Percentiles rank a stretch among this genome's conserved stretches.
phyloP scores from a whole-genome alignment of 2,329 filamentous ascomycete genomes.

The Fusarium brevicatenulatum region DNA sequence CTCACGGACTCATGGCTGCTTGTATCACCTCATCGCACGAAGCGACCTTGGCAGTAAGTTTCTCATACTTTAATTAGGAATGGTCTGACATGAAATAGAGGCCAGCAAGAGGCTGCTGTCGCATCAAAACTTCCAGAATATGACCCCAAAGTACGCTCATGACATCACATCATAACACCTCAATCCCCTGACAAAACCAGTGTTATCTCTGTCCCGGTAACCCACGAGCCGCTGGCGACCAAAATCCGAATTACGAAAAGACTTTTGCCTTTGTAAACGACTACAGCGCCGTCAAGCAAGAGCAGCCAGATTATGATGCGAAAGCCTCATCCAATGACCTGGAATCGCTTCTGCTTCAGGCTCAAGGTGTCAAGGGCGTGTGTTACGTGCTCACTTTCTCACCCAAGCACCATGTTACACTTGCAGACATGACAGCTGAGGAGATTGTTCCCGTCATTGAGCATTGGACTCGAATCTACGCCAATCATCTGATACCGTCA shows the following conservation, averaged over 20 bases:
- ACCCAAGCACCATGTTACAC: slow-evolving; percentile 86
- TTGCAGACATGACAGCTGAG: slow-evolving; percentile 83
- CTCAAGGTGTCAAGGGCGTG: slow-evolving; percentile 88
- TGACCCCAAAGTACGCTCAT: slow-evolving; percentile 71
- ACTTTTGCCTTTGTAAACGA: slow-evolving; percentile 98
- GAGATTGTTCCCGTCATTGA: slow-evolving; percentile 86
- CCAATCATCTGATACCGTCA: slow-evolving; percentile 77
- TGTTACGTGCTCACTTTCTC: slow-evolving; percentile 98
- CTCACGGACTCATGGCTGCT: slow-evolving; percentile 91
- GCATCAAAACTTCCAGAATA: slow-evolving; percentile 79
- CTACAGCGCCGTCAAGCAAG: slow-evolving; percentile 95
- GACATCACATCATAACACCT: slow-evolving; percentile 3
- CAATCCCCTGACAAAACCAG: slow-evolving; percentile 51
- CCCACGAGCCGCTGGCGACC: slow-evolving; percentile 84
- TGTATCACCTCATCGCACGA: slow-evolving; percentile 95
- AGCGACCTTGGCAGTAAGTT: slow-evolving; percentile 96
- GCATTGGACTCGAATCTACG: slow-evolving; percentile 93
- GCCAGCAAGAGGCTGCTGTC: slow-evolving; percentile 79
- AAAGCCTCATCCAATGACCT: slow-evolving; percentile 63
- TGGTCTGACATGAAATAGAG: slow-evolving; percentile 59
- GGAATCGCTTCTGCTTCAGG: slow-evolving; percentile 79
- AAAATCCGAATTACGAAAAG: slow-evolving; percentile 84
- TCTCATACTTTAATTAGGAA: neutral
- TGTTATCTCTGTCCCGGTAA: slow-evolving; percentile 97
- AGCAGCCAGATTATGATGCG: slow-evolving; percentile 79